Evolutionary conservation across 1,284 basidiomycete species (phyloP).

Genomic region (Ganoderma lucidum): DNA sequence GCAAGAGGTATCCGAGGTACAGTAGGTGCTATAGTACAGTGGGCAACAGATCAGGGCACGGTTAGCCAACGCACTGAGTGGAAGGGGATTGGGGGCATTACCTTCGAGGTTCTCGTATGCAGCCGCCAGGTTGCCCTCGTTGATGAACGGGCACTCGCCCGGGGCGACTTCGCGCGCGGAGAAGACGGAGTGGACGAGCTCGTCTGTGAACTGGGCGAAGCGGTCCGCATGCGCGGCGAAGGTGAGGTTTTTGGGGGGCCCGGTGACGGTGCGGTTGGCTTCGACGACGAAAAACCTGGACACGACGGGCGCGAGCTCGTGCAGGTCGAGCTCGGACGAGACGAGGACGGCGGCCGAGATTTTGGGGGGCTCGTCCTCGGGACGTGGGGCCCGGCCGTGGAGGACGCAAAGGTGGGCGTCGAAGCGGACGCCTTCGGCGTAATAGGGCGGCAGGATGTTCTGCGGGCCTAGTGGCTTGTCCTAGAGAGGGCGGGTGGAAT

Average conservation of each 20-base stretch:
- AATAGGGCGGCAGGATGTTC: conserved; percentile 59
- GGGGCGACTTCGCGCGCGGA: conserved; percentile 27
- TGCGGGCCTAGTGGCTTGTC: conserved; percentile 60
- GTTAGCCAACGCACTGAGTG: not conserved
- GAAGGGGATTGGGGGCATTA: not conserved
- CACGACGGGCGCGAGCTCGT: conserved; percentile 69
- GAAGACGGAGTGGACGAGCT: conserved; percentile 59
- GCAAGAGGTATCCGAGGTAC: conserved; percentile 22
- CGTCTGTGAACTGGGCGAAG: conserved; percentile 59
- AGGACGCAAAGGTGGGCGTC: conserved; percentile 56
- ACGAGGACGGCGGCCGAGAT: conserved; percentile 66
- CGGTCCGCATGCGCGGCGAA: conserved; percentile 57
- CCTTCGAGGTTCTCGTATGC: conserved; percentile 39
- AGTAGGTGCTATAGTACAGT: conserved; percentile 19
- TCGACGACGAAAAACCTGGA: conserved; percentile 75
- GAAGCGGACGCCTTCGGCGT: conserved; percentile 59
- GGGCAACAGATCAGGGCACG: not conserved
- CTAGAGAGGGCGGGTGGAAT: conserved; percentile 72
- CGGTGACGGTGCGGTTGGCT: conserved; percentile 68
- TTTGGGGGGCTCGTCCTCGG: conserved; percentile 28
- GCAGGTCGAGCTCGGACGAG: conserved; percentile 73
- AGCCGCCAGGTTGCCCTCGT: conserved; percentile 59
- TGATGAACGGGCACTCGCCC: conserved; percentile 48
- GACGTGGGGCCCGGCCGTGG: conserved; percentile 61
- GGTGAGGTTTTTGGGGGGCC: conserved; percentile 61